A percentile compares a stretch with the other conserved stretches of the same genome.
These are phyloP conservation scores for Pyrus betulifolia DNA, from an alignment of 306 rosid genomes.

Conservation along the genomic window DNA sequence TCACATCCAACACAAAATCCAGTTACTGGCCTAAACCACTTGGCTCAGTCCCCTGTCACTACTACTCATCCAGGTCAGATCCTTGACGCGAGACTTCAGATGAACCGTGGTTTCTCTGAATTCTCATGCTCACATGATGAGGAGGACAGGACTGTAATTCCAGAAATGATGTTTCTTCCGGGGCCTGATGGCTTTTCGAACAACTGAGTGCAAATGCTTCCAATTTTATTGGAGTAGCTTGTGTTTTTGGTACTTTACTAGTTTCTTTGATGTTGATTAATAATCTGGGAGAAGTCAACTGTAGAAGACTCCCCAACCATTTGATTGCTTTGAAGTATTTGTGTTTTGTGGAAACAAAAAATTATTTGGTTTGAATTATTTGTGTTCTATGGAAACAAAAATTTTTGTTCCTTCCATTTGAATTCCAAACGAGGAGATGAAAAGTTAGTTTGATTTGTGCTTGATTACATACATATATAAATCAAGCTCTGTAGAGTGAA, in stretches of 20 bases:
- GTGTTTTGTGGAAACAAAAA: too few species aligned
- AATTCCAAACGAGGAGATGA: background rate
- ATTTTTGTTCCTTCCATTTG: too few species aligned
- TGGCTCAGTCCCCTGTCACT: slow-evolving; percentile 30
- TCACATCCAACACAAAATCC: slow-evolving; percentile 46
- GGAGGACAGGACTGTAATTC: slow-evolving; percentile 23
- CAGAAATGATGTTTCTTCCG: slow-evolving; percentile 35
- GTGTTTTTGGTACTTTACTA: background rate
- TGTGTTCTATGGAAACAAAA: too few species aligned
- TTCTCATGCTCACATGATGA: slow-evolving; percentile 17
- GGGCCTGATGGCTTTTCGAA: slow-evolving; percentile 37
- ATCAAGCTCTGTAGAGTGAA: background rate
- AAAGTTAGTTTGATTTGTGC: background rate
- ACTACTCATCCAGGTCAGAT: slow-evolving; percentile 33
- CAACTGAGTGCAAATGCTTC: slow-evolving; percentile 41
- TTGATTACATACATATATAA: background rate
- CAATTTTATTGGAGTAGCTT: slow-evolving; percentile 57
- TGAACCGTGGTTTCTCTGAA: slow-evolving; percentile 18
- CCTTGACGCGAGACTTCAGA: slow-evolving; percentile 25
- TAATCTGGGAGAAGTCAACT: slow-evolving; percentile 1
- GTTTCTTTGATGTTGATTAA: background rate
- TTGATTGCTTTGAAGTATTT: background rate
- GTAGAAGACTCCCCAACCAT: background rate
- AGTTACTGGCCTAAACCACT: slow-evolving; percentile 15
- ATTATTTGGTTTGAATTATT: background rate